These are phyloP conservation scores for Albizia julibrissin DNA, from an alignment of 306 rosid genomes.

Conservation along the genomic window DNA sequence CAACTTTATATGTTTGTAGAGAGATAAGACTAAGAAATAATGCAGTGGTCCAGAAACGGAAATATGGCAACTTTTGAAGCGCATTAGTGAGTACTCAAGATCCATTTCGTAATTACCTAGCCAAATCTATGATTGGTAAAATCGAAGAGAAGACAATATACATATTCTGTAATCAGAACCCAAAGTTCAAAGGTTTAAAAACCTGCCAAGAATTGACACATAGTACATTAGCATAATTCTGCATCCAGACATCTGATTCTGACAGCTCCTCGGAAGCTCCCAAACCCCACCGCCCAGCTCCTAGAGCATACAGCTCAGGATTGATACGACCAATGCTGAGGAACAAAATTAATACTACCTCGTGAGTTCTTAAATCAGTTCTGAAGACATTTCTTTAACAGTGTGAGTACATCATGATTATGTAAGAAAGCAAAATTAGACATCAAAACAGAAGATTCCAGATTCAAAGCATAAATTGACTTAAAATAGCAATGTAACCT, in stretches of 20 bases:
- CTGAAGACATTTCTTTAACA: constrained; percentile 28
- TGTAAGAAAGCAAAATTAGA: constrained; percentile 18
- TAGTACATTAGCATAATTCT: constrained; percentile 70
- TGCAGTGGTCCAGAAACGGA: constrained; percentile 8
- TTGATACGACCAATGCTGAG: constrained; percentile 89
- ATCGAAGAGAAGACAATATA: constrained; percentile 17
- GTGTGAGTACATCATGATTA: constrained; percentile 5
- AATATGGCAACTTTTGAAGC: constrained; percentile 17
- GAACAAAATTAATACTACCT: constrained; percentile 31
- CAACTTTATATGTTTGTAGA: constrained; percentile 13
- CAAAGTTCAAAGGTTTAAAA: constrained; percentile 13
- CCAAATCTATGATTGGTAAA: constrained; percentile 7
- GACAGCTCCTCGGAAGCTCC: constrained; percentile 47
- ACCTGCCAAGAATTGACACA: constrained; percentile 99
- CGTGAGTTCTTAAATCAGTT: constrained; percentile 30
- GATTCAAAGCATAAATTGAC: neutral
- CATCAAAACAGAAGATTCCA: constrained; percentile 35
- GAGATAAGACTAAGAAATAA: neutral
- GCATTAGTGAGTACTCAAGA: constrained; percentile 9
- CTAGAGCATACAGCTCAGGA: constrained; percentile 82
- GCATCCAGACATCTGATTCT: constrained; percentile 66
- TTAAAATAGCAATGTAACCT: neutral
- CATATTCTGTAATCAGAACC: neutral
- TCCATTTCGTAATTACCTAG: constrained; percentile 23
- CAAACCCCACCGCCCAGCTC: constrained; percentile 58